Base-by-base conservation (phyloP, 2,329 filamentous ascomycete genomes). In the Sclerotinia glacialis region DNA sequence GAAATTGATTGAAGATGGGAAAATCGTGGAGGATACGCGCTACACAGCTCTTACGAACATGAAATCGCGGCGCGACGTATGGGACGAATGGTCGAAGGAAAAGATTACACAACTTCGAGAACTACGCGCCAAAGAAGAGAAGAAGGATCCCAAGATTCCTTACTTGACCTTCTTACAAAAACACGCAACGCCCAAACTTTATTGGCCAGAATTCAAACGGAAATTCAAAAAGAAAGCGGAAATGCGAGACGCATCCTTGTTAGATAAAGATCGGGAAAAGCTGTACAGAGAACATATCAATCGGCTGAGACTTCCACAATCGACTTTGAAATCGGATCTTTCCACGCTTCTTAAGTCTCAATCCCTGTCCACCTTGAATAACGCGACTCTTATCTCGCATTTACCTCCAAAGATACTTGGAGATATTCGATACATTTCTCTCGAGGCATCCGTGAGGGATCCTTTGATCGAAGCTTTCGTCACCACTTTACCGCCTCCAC, bases 121-220 rank as follows among this genome's bases (percentile, higher is more conserved):
- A 71, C 85, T 85, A 73, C 88, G 91, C 67, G 89, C 89, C 31
- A 88, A 84, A 69, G 86, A 93, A 75, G 89, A 90, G 77, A 94
- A 92, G 80, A 86, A 86, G 70, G 93, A 98, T 74, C 94, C 95
- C 1, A 83, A 85, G 56, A 89, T 97, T 70, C 87, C 89, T 0
- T 99, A 96, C 77, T 80, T 98, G 68, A 84, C 85, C 0, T 90
- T 99, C 70, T 81, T 99, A 40, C 87, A 94, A 70, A 86, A 89
- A 59, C 86, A 92, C 71, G 94, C 93, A 0, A 95, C 89, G 0
- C 89, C 92, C 0, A 98, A 97, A 79, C 83, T 99, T 1, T 99
- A 96, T 81, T 99, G 95, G 95, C 89, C 92, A 0, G 95, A 99
- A 76, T 99, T 99, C 79, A 92, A 91, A 73, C 84, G 95, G 44